Conservation (phyloP, 805 yeast genomes). For the Ogataea neopini region DNA sequence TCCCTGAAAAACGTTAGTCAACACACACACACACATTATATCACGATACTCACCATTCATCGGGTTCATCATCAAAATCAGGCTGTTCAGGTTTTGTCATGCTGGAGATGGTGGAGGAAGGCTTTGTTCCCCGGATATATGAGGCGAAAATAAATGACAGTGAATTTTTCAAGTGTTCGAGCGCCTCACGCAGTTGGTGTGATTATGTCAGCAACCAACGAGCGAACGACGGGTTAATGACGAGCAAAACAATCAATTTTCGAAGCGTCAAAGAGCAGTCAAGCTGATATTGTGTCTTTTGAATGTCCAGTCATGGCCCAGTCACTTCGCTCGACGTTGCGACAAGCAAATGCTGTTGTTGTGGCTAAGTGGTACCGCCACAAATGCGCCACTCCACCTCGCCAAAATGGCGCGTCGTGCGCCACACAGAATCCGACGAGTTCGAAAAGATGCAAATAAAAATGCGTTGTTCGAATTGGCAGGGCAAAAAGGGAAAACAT, state of each 20-base stretch:
- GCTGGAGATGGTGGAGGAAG: no score
- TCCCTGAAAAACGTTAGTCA: constrained; percentile 48
- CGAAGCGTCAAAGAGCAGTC: no score
- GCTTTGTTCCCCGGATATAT: not conserved
- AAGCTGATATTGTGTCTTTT: no score
- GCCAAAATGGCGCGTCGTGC: constrained; percentile 4
- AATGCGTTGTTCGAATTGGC: constrained; percentile 22
- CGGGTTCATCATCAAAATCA: constrained; percentile 57
- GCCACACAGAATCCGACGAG: constrained; percentile 5
- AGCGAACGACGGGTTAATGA: no score
- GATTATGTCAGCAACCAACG: not conserved
- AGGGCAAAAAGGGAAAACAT: constrained; percentile 3
- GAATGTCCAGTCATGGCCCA: no score
- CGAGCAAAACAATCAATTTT: no score
- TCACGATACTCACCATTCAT: constrained; percentile 56
- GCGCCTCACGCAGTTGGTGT: not conserved
- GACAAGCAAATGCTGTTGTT: no score
- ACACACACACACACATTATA: not conserved
- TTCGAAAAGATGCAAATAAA: constrained; percentile 3
- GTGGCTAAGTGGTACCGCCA: not conserved
- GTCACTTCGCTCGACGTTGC: no score
- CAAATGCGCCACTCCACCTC: not conserved
- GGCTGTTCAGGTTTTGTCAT: not conserved
- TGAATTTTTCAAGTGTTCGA: not conserved
- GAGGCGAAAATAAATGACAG: not conserved